Evolutionary conservation across 108 stramenopile species (phyloP), one percentile per base, ranked within the genome.

Genomic region (Fragilariopsis cylindrus): DNA sequence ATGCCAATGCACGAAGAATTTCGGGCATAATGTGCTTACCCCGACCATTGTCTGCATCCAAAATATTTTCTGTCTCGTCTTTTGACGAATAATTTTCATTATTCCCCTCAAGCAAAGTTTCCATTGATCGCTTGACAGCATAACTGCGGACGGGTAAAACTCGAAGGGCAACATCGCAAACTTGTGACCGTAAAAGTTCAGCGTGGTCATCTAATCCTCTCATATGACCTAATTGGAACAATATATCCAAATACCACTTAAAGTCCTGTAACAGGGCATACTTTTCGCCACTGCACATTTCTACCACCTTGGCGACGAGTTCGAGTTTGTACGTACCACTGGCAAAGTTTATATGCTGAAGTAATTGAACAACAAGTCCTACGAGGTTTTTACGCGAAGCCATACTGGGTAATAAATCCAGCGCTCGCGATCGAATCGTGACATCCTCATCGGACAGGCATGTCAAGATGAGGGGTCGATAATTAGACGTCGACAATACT

Each of bases 391-490:
- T 86, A 57, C 91, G 89, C 4, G 99, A 96, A 6, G 97, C 95
- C 96, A 99, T 96, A 19, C 97, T 96, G 8, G 86, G 87, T 11
- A 99, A 79, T 57, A 99, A 88, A 69, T 97, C 97, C 64, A 99
- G 80, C 0, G 99, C 97, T 52, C 97, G 76, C 8, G 95, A 93
- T 12, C 99, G 95, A 72, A 99, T 98, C 30, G 99, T 99, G 11
- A 98, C 92, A 82, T 99, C 99, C 7, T 98, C 98, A 76, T 99
- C 99, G 49, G 83, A 81, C 15, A 99, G 87, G 78, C 99, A 99
- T 39, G 76, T 74, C 68, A 99, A 84, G 40, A 99, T 96, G 48
- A 98, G 84, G 5, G 92, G 93, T 39, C 92, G 84, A 71, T 96
- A 96, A 54, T 94, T 97, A 5, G 86, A 76, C n/a, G 81, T 79